phyloP scores from a whole-genome alignment of 208 protist genomes.

The Angomonas deanei region DNA sequence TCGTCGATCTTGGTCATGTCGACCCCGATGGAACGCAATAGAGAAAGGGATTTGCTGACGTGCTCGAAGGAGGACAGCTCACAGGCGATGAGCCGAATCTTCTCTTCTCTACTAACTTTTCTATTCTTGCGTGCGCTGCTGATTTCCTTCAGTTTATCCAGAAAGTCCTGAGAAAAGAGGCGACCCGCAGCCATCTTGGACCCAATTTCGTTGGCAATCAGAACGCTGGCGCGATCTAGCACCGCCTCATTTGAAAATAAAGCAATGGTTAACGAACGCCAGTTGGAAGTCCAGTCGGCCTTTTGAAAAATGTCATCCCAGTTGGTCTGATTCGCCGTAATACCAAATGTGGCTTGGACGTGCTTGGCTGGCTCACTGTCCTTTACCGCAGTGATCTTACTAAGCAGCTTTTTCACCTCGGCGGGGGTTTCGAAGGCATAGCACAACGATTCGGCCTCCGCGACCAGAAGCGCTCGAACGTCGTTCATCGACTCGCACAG shows the following conservation, averaged over 20 bases:
- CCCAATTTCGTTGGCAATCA: constrained; percentile 56
- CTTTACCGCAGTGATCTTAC: constrained; percentile 37
- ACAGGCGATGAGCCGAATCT: constrained; percentile 22
- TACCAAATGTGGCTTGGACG: constrained; percentile 39
- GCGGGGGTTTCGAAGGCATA: constrained; percentile 48
- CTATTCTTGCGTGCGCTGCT: constrained; percentile 35
- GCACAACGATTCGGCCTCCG: constrained; percentile 35
- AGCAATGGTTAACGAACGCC: constrained; percentile 29
- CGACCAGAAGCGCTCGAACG: constrained; percentile 27
- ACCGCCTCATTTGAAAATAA: constrained; percentile 45
- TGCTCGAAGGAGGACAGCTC: constrained; percentile 51
- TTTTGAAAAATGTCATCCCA: constrained; percentile 54
- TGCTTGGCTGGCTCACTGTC: constrained; percentile 33
- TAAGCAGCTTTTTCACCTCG: constrained; percentile 71
- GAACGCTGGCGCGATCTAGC: constrained; percentile 26
- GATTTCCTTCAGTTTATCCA: constrained; percentile 37
- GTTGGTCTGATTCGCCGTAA: constrained; percentile 17
- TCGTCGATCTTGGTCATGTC: constrained; percentile 40
- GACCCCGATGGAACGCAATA: constrained; percentile 39
- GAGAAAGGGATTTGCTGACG: constrained; percentile 38
- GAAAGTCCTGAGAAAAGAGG: constrained; percentile 47
- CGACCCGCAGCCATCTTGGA: constrained; percentile 33
- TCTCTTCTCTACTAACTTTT: constrained; percentile 6
- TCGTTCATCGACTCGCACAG: constrained; percentile 71
- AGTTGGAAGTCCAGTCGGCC: constrained; percentile 64